Base-by-base conservation (phyloP, 306 rosid genomes). In the Gastrolobium villosum region DNA sequence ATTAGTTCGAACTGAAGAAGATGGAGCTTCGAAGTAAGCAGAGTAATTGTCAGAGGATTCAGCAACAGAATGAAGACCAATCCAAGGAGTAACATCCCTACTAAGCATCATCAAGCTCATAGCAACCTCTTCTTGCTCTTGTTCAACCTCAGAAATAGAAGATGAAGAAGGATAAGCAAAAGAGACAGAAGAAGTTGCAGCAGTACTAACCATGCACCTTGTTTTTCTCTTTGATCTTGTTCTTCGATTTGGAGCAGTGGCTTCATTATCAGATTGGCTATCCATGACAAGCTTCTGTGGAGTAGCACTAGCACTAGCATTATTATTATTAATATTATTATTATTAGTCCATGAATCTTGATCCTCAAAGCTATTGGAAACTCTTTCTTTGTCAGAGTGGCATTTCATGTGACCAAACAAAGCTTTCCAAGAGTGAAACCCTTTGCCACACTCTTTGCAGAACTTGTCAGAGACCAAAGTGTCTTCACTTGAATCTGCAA, bases 41-140 rank as follows among this genome's bases (percentile, higher is more conserved):
- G 91, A 94, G 68, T 77, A 82, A 62, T 85, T 85, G 63, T 94
- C 94, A 63, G 97, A 92, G 36, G 94, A 87, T 13, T 91, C 95
- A 37, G 85, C 80, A 45, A 52, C 71, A 45, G 82, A 84, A 73
- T 89, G 82, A 53, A 80, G 45, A 46, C 85, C 86, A 63, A 82
- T 87, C 91, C 94, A 86, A 50, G 81, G 73, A 77, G 89, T 83
- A 20, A 57, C 67, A 71, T 92, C 97, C 55, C 90, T 89, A 2
- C 95, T 89, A 30, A 94, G 97, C 93, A 94, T 90, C 87, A 94
- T 89, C 83, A 92, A 91, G 77, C 97, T 90, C 84, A 88, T 68
- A 70, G 99, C 99, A 74, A 94, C 94, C 72, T 94, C 95, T 85
- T 92, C 95, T 83, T 90, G 92, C 75, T 94, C 98, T 73, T 90